Percentiles rank a stretch among this genome's conserved stretches.
phyloP scores from a whole-genome alignment of 140 eudicot species.

The Anethum foeniculum region DNA sequence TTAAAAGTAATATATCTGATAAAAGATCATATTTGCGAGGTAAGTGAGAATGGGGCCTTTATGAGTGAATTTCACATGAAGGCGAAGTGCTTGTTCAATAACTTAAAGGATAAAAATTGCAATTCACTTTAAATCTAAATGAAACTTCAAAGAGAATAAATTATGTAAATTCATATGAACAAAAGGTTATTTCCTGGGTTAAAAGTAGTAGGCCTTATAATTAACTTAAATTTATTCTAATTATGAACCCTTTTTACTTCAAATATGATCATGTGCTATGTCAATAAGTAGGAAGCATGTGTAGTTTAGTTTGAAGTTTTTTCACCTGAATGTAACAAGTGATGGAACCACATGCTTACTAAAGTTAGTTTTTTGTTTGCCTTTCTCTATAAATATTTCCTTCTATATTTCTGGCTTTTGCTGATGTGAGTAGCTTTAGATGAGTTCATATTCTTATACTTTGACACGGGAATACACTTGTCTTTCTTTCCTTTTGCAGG shows the following conservation, averaged over 20 bases:
- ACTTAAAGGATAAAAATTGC: background rate
- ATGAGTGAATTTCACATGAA: background rate
- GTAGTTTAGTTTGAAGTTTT: background rate
- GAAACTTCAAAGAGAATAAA: background rate
- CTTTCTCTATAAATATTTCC: background rate
- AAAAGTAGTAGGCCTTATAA: background rate
- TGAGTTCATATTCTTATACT: background rate
- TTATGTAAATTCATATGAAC: background rate
- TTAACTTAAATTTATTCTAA: background rate
- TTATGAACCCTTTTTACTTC: background rate
- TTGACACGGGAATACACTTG: background rate
- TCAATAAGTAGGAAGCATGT: background rate
- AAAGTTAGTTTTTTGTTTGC: background rate
- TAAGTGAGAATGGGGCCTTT: too few species aligned
- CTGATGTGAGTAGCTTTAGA: background rate
- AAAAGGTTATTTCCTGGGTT: background rate
- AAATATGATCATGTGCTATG: background rate
- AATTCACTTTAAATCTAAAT: background rate
- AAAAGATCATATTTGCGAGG: too few species aligned
- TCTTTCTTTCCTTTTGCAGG: conserved; percentile 40
- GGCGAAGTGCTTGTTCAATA: background rate
- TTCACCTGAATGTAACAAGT: background rate
- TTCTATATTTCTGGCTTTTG: background rate
- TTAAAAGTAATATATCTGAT: background rate
- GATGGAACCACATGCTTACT: background rate